Base-by-base conservation (phyloP, 1,139 yeast genomes). In the Diutina sp. region DNA sequence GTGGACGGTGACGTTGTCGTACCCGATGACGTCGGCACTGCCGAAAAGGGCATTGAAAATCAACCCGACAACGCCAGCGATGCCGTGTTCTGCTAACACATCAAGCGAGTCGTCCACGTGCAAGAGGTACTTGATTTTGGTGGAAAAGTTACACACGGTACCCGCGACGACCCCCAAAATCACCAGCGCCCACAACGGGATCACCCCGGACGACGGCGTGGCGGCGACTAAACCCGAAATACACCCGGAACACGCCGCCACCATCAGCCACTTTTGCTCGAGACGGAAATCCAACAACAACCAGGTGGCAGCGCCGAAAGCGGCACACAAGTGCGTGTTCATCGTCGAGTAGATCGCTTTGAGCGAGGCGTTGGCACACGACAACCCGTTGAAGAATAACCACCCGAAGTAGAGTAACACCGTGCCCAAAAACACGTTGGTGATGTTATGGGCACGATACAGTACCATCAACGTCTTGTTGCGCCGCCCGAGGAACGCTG, bases 181-280 rank as follows among this genome's bases (percentile, higher is more conserved):
- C 9, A 90, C 87, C 1, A 96, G 87, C 1, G 93, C 97, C 87
- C 96, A 93, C 58, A 90, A 74, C 1, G 98, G 93, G 60, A 93
- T 89, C 67, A 84, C 77, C 30, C 98, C 98, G 14, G 96, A 86
- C 21, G 95, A 82, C 21, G 99, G 98, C 1, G 98, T 91, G 4
- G 97, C 97, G 2, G 97, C 97, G 18, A 91, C 98, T 41, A 91
- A 79, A 2, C 98, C 98, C 6, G 96, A 90, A 67, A 93, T 90
- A 61, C 90, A 82, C 57, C 99, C 99, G 1, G 97, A 90, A 71
- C 98, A 91, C 55, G 89, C 78, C 12, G 97, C 98, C 54, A 93
- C 97, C 69, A 95, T 87, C 28, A 96, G 85, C 95, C 96, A 91
- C 68, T 90, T 91, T 58, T 81, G 81, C 65, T 90, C 97, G 57